Evolutionary conservation across 2,329 filamentous ascomycete species (phyloP).

Genomic region (Fusarium virguliforme): DNA sequence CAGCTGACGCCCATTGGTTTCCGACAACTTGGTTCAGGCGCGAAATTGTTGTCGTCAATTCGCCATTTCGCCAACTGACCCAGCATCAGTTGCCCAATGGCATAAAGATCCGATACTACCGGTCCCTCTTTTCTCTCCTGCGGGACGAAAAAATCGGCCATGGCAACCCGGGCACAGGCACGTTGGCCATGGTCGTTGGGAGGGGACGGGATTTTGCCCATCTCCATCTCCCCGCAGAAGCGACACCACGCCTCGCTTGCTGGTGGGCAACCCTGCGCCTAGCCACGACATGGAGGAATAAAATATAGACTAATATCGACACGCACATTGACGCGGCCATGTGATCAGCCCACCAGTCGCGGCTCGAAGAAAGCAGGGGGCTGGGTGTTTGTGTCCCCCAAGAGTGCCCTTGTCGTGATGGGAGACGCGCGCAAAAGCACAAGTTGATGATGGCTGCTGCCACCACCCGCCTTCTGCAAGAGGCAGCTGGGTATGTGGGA

Average conservation of each 20-base stretch:
- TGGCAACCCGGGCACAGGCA: conserved; percentile 7
- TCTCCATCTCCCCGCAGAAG: conserved; percentile 5
- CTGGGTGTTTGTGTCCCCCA: neutral
- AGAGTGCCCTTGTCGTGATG: neutral
- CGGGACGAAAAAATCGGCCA: conserved; percentile 10
- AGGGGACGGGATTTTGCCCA: neutral
- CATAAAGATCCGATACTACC: neutral
- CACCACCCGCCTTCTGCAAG: neutral
- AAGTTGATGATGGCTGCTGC: conserved; percentile 6
- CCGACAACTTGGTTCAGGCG: conserved; percentile 23
- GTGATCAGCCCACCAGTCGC: conserved; percentile 17
- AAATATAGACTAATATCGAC: neutral
- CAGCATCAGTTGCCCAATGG: neutral
- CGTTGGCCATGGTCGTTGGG: neutral
- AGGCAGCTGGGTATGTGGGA: conserved; percentile 3
- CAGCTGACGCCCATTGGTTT: conserved; percentile 13
- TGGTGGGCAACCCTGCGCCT: neutral
- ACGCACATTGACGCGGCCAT: conserved; percentile 14
- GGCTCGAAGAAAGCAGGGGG: neutral
- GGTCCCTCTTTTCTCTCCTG: conserved; percentile 13
- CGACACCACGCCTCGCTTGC: neutral
- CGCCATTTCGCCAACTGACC: conserved; percentile 1
- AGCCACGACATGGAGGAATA: neutral
- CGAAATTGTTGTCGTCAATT: conserved; percentile 18
- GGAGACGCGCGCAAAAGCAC: conserved; percentile 3